A percentile compares a stretch with the other conserved stretches of the same genome.
These are phyloP conservation scores for Aspergillus nanangensis DNA, from an alignment of 495 filamentous ascomycete species.

Conservation along the genomic window DNA sequence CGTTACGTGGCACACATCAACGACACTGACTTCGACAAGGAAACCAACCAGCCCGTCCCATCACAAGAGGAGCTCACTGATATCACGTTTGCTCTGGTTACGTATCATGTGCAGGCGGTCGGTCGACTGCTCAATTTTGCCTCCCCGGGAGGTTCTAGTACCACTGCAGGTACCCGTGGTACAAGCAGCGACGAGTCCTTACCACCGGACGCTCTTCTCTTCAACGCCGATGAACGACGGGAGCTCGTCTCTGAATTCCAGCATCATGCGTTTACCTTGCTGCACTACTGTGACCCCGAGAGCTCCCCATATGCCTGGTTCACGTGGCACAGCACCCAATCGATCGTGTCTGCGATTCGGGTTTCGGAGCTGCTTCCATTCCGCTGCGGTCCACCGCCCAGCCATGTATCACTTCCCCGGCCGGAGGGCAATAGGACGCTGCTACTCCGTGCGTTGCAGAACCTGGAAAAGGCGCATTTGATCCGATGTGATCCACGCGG, in stretches of 20 bases:
- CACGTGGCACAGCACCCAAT: slow-evolving; percentile 4
- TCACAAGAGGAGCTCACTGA: background rate
- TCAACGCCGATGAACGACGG: background rate
- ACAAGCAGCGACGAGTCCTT: background rate
- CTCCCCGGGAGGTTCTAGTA: background rate
- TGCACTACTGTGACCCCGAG: slow-evolving; percentile 7
- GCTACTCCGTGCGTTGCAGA: background rate
- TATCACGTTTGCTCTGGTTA: slow-evolving; percentile 1
- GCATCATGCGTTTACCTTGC: background rate
- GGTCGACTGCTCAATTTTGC: background rate
- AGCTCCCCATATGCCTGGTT: slow-evolving; percentile 6
- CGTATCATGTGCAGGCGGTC: background rate
- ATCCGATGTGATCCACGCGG: background rate
- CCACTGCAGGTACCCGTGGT: background rate
- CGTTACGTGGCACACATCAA: background rate
- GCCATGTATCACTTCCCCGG: background rate
- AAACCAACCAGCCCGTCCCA: background rate
- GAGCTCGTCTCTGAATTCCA: background rate
- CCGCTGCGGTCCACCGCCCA: background rate
- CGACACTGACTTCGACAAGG: slow-evolving; percentile 2
- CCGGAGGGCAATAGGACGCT: background rate
- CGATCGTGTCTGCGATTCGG: background rate
- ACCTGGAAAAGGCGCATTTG: background rate
- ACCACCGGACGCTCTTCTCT: background rate
- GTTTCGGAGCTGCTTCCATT: background rate